These are phyloP conservation scores for Tuber indicum DNA, from an alignment of 495 filamentous ascomycete genomes.

Conservation along the genomic window DNA sequence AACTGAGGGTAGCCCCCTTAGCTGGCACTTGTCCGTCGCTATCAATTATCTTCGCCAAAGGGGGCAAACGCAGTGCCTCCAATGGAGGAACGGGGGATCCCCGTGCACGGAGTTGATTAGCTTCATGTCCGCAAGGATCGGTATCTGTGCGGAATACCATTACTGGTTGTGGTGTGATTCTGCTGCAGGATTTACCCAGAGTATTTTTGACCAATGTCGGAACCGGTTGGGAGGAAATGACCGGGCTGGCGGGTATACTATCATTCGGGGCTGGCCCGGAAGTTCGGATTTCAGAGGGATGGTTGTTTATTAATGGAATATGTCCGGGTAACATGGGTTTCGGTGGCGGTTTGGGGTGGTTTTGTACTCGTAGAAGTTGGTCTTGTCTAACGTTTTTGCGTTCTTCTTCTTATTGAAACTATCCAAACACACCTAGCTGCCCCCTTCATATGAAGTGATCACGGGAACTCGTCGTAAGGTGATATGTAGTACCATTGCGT, in stretches of 20 bases:
- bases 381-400: neutral
- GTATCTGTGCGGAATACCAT: neutral
- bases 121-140: neutral
- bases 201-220: neutral
- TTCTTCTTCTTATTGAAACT: neutral
- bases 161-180: neutral
- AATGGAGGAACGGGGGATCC: neutral
- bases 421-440: neutral
- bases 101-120: neutral
- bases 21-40: neutral
- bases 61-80: neutral
- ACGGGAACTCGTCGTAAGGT: neutral
- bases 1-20: neutral
- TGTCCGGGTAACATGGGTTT: neutral
- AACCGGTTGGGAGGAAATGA: neutral
- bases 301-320: neutral
- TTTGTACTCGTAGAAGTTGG: neutral
- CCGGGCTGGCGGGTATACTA: neutral
- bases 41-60: neutral
- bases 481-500: neutral
- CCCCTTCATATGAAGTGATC: neutral
- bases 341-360: neutral
- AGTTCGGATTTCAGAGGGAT: neutral
- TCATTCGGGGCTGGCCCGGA: neutral
- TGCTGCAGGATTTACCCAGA: neutral